Evolutionary conservation across 371 early-diverging fungal species (phyloP), one percentile per base, ranked within the genome.

Genomic region (Syncephalastrum contaminatum): DNA sequence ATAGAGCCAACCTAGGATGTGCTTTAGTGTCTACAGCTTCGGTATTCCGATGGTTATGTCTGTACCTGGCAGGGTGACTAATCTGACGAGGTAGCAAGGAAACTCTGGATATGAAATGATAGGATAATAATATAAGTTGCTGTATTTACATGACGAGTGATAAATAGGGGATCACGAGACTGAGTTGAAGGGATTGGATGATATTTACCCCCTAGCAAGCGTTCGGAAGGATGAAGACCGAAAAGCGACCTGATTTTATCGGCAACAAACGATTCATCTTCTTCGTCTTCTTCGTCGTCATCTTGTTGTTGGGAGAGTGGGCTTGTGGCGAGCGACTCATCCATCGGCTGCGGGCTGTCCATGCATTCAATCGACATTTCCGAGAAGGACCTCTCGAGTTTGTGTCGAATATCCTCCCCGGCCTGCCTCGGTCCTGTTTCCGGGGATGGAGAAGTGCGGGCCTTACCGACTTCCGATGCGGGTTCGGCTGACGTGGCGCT

Each of bases 21-120:
- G 10, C 10, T 30, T 30, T 30, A 30, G 36, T 30, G 10, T 30
- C 25, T 30, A 30, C 10, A 2, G 36, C 3, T 8, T 30, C 10
- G 12, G 36, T 10, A 10, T 12, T 10, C 2, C 10, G 10, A 12
- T 30, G 36, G 36, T 0, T 10, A n/a, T 30, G 2, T 10, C 12
- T 30, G 5, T 25, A 30, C 36, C 92, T n/a, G 83, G 84, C 25
- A 89, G 60, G 40, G 88, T 70, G 1, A 89, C 85, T 14, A 84
- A 69, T 3, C 83, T 64, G n/a, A 87, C 72, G 8, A 90, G 63
- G 71, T 83, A 88, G 58, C 90, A 91, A 14, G 88, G 70, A 69
- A 79, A 89, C 56, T 88, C 91, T 88, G 65, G 21, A 20, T 16
- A 4, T 44, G 13, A 18, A 6, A 20, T 16, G 10, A 12, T 10